These are phyloP conservation scores for Pulveroboletus sp. DNA, from an alignment of 768 basidiomycete genomes.

Conservation along the genomic window DNA sequence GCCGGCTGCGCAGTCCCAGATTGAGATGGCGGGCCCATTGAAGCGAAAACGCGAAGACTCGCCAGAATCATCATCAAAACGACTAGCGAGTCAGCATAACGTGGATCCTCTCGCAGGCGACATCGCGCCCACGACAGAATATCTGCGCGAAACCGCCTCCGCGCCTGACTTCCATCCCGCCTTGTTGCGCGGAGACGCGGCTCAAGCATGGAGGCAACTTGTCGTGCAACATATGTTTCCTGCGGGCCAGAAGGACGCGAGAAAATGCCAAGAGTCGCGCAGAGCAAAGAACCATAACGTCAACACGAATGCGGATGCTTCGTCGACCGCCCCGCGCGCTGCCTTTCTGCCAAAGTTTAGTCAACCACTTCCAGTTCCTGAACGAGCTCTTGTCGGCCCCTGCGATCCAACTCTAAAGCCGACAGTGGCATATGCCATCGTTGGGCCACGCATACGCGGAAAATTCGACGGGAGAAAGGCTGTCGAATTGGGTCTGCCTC, in stretches of 20 bases:
- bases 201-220: slow-evolving; percentile 54
- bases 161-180: slow-evolving; percentile 27
- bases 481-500: slow-evolving; percentile 56
- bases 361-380: slow-evolving; percentile 22
- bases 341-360: slow-evolving; percentile 16
- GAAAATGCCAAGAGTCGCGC: slow-evolving; percentile 9
- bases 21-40: neutral
- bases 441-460: slow-evolving; percentile 53
- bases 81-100: slow-evolving; percentile 5
- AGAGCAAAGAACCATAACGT: slow-evolving; percentile 7
- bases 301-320: neutral
- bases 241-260: slow-evolving; percentile 16
- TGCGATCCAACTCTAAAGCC: slow-evolving; percentile 25
- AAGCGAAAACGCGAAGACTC: slow-evolving; percentile 48
- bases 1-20: neutral
- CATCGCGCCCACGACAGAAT: neutral
- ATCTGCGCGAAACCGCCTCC: slow-evolving; percentile 24
- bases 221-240: slow-evolving; percentile 66
- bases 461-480: slow-evolving; percentile 77
- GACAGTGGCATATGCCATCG: slow-evolving; percentile 48
- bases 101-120: neutral
- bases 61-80: slow-evolving; percentile 38
- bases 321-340: slow-evolving; percentile 8
- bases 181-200: slow-evolving; percentile 39
- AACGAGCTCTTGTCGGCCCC: slow-evolving; percentile 14